Conservation (phyloP, 2,329 filamentous ascomycete species). For the Talaromyces sp. region DNA sequence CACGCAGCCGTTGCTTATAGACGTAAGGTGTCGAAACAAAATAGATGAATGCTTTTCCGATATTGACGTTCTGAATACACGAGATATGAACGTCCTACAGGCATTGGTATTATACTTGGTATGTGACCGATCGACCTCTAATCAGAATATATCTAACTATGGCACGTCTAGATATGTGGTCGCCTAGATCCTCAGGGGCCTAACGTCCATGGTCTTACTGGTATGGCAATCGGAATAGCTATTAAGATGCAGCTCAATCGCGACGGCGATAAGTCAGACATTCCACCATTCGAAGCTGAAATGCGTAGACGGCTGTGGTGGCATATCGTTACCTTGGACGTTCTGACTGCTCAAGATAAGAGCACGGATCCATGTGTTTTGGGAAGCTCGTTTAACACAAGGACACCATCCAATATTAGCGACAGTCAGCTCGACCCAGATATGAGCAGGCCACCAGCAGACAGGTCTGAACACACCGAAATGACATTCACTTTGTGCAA, state of each 20-base stretch:
- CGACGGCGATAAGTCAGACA: constrained; percentile 51
- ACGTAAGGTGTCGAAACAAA: constrained; percentile 20
- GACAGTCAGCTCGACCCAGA: constrained; percentile 24
- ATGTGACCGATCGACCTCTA: not conserved
- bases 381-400: constrained; percentile 25
- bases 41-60: constrained; percentile 20
- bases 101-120: constrained; percentile 24
- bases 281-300: constrained; percentile 58
- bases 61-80: constrained; percentile 17
- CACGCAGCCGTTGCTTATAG: constrained; percentile 3
- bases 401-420: constrained; percentile 26
- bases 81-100: constrained; percentile 21
- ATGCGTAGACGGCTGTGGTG: constrained; percentile 60
- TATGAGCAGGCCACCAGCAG: constrained; percentile 16
- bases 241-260: constrained; percentile 61
- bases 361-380: constrained; percentile 26
- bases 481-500: constrained; percentile 25
- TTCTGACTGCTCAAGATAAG: constrained; percentile 28
- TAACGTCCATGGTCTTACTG: constrained; percentile 15
- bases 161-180: constrained; percentile 18
- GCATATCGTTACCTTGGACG: constrained; percentile 43
- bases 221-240: constrained; percentile 36
- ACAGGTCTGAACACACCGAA: constrained; percentile 21
- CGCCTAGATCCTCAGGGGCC: constrained; percentile 19
- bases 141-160: not conserved